phyloP scores from a whole-genome alignment of 208 protist genomes.

The Trichomonas tenax region DNA sequence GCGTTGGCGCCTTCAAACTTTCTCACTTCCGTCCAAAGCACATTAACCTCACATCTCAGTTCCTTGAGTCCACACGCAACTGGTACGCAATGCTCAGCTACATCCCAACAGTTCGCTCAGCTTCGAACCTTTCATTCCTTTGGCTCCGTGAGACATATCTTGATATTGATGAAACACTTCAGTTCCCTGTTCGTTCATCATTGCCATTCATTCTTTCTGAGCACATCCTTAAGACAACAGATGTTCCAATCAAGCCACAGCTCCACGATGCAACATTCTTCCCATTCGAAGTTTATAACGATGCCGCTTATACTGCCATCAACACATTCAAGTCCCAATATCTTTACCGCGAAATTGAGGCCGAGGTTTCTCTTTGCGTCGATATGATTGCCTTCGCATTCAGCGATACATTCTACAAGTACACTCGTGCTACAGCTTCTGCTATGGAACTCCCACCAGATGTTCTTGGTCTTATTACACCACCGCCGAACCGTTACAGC shows the following conservation, averaged over 20 bases:
- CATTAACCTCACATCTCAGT: neutral
- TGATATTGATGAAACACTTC: neutral
- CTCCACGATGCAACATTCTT: neutral
- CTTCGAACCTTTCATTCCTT: neutral
- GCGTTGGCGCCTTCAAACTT: neutral
- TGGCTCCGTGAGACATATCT: neutral
- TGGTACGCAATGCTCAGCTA: neutral
- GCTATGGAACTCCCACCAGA: neutral
- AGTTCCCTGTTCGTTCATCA: neutral
- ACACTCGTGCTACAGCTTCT: neutral
- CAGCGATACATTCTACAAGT: neutral
- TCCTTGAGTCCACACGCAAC: neutral
- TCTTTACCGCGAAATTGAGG: neutral
- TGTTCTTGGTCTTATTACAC: neutral
- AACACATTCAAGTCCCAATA: conserved; percentile 19
- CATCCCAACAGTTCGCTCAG: neutral
- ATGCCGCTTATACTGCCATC: neutral
- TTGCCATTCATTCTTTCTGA: neutral
- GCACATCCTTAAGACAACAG: neutral
- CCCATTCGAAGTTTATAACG: conserved; percentile 17
- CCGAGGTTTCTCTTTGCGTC: neutral
- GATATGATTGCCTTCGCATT: conserved; percentile 20
- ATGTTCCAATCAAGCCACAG: neutral
- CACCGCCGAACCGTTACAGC: neutral
- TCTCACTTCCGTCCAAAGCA: neutral